A percentile compares a stretch with the other conserved stretches of the same genome.
Conservation (phyloP, 2,329 filamentous ascomycete genomes). For the Pestalotiopsis sp. region DNA sequence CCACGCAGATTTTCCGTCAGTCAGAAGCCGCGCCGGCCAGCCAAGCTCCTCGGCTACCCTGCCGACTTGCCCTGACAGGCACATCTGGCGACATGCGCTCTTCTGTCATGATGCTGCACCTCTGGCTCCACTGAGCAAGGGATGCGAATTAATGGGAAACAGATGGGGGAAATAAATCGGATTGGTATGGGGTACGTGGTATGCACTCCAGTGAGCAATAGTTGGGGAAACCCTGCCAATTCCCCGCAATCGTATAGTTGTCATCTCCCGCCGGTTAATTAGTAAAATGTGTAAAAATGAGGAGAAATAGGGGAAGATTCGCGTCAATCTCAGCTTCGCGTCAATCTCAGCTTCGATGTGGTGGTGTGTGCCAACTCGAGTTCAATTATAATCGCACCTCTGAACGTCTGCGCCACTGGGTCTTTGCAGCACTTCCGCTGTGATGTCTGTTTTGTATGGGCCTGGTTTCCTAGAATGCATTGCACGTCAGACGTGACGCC, state of each 20-base stretch:
- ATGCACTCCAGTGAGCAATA: not conserved
- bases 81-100: too few relatives aligned
- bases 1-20: conserved; percentile 3
- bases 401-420: not conserved
- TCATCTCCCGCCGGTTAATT: not conserved
- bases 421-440: not conserved
- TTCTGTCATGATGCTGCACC: not conserved
- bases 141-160: not conserved
- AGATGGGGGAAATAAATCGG: not conserved
- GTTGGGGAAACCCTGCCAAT: conserved; percentile 1
- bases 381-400: not conserved
- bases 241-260: conserved; percentile 2
- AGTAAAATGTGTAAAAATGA: not conserved
- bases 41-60: not conserved
- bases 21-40: not conserved
- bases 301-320: not conserved
- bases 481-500: not conserved
- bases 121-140: not conserved
- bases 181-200: not conserved
- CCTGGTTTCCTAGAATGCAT: not conserved
- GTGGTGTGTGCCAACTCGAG: not conserved
- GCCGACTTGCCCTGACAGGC: conserved; percentile 3
- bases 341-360: too few relatives aligned
- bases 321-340: not conserved
- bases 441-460: not conserved